Conservation (phyloP, 345 rosid genomes). For the Sonneratia caseolaris region DNA sequence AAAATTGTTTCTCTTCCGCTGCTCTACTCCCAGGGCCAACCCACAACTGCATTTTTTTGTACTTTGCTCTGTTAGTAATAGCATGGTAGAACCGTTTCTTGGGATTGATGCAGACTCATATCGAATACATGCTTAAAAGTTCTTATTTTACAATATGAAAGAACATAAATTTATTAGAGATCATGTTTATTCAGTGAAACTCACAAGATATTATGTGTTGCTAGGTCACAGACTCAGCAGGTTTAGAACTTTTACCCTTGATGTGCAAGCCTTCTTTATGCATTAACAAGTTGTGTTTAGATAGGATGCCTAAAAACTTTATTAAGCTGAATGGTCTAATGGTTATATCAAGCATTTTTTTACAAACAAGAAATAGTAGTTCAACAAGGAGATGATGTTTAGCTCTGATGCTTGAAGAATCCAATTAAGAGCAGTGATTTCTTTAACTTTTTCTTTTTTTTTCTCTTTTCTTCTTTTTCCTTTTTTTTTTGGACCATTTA, state of each 20-base stretch:
- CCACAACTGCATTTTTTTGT: constrained; percentile 57
- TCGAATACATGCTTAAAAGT: neutral
- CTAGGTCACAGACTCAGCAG: too few species aligned
- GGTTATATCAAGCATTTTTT: too few species aligned
- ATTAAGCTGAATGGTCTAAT: too few species aligned
- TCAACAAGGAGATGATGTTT: too few species aligned
- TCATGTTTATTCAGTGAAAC: neutral
- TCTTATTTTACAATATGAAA: neutral
- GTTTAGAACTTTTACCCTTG: neutral
- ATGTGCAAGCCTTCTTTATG: neutral
- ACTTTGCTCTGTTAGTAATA: neutral
- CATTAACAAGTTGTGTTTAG: neutral
- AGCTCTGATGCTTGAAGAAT: too few species aligned
- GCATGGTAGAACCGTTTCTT: neutral
- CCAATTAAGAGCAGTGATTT: too few species aligned
- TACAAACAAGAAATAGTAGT: too few species aligned
- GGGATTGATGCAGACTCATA: too few species aligned
- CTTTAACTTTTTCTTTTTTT: too few species aligned
- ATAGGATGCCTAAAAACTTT: neutral
- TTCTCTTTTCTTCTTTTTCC: too few species aligned
- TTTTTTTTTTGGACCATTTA: neutral
- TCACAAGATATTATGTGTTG: neutral
- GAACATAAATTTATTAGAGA: neutral
- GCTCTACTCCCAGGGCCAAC: constrained; percentile 87
- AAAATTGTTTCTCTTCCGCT: constrained; percentile 82